phyloP scores from a whole-genome alignment of 2,329 filamentous ascomycete genomes.

The Trichophyton verrucosum region DNA sequence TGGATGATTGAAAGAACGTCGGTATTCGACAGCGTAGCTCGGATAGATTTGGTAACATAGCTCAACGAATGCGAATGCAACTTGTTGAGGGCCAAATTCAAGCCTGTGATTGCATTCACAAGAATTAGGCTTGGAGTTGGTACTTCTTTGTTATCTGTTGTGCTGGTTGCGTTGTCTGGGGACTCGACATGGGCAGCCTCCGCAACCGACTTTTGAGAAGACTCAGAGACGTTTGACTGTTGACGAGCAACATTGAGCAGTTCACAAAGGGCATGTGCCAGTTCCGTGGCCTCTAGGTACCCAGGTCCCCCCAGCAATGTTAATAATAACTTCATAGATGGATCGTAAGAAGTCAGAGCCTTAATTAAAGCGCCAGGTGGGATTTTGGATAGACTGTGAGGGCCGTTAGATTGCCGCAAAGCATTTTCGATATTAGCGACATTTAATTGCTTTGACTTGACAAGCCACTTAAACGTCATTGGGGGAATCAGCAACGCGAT shows the following conservation, averaged over 20 bases:
- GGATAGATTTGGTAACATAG: conserved; percentile 24
- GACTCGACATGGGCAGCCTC: conserved; percentile 15
- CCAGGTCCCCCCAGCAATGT: conserved; percentile 26
- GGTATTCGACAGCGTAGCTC: conserved; percentile 27
- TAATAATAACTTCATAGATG: conserved; percentile 27
- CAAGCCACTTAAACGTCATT: conserved; percentile 31
- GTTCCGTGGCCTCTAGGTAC: conserved; percentile 27
- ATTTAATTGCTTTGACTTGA: conserved; percentile 27
- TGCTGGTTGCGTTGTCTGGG: background rate
- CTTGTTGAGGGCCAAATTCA: conserved; percentile 28
- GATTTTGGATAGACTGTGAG: conserved; percentile 26
- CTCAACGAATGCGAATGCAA: conserved; percentile 25
- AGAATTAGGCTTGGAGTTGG: conserved; percentile 14
- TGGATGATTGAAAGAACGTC: conserved; percentile 31
- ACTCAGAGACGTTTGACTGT: conserved; percentile 23
- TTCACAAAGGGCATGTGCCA: conserved; percentile 28
- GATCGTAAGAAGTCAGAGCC: conserved; percentile 29
- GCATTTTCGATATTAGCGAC: conserved; percentile 30
- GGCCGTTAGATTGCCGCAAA: conserved; percentile 24
- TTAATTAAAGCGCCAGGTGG: conserved; percentile 28
- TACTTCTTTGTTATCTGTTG: background rate
- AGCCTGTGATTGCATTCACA: conserved; percentile 25
- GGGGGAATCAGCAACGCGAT: conserved; percentile 27
- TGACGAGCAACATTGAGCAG: conserved; percentile 30
- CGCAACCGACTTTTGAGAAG: conserved; percentile 23